Percentiles rank a stretch among this genome's conserved stretches.
These are phyloP conservation scores for Xerocomus potaroensis DNA, from an alignment of 768 basidiomycete species.

Conservation along the genomic window DNA sequence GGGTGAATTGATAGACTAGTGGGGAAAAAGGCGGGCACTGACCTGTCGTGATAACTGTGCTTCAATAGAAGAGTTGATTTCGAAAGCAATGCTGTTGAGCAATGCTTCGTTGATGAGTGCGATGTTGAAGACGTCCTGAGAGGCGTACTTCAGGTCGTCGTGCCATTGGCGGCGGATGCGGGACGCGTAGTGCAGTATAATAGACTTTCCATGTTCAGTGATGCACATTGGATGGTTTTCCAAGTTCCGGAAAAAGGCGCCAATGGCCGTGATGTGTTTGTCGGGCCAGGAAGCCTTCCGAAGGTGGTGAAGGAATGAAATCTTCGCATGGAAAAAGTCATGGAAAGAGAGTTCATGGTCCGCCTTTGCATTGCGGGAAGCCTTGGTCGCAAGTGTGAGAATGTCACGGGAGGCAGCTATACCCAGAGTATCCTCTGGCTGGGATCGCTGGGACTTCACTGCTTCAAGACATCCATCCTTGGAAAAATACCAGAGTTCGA, in stretches of 20 bases:
- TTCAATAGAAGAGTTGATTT: not conserved
- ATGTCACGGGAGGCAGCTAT: constrained; percentile 10
- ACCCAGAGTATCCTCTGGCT: not conserved
- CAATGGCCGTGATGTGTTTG: not conserved
- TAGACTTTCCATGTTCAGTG: not conserved
- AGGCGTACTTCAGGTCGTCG: not conserved
- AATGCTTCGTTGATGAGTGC: not conserved
- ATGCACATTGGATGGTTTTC: not conserved
- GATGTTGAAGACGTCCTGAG: constrained; percentile 2
- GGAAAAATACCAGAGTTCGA: constrained; percentile 13
- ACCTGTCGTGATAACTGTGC: not conserved
- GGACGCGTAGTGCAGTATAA: not conserved
- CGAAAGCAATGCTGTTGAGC: not conserved
- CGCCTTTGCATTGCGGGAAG: constrained; percentile 14
- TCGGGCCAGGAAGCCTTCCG: not conserved
- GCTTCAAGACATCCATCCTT: constrained; percentile 2
- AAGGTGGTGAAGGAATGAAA: not conserved
- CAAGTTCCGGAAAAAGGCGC: not conserved
- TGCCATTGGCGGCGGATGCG: constrained; percentile 2
- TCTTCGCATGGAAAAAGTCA: constrained; percentile 3
- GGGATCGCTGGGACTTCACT: not conserved
- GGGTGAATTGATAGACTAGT: too few species aligned
- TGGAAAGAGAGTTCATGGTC: constrained; percentile 13
- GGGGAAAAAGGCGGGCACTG: not conserved
- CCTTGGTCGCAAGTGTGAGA: constrained; percentile 12